These are phyloP conservation scores for Leptographium flavum DNA, from an alignment of 2,329 filamentous ascomycete genomes.

Conservation along the genomic window DNA sequence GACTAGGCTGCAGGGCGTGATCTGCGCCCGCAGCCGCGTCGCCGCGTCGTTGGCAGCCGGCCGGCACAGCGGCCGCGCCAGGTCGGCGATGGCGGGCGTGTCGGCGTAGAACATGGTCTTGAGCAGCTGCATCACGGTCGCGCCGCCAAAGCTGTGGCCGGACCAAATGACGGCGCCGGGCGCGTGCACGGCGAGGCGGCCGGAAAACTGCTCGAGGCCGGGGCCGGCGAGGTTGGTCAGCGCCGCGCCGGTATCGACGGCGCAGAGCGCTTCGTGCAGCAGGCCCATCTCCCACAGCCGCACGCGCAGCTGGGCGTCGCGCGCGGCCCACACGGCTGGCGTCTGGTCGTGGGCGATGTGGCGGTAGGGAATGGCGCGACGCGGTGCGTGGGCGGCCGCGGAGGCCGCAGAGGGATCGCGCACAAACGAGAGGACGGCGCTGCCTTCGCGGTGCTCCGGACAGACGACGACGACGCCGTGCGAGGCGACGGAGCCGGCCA, in stretches of 20 bases:
- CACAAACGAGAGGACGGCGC: slow-evolving; percentile 59
- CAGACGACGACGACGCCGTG: slow-evolving; percentile 71
- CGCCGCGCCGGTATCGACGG: no score
- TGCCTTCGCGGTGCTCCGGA: slow-evolving; percentile 73
- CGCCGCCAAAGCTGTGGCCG: slow-evolving; percentile 71
- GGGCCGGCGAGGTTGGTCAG: slow-evolving; percentile 34
- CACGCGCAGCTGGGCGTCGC: slow-evolving; percentile 60
- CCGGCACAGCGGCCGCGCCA: slow-evolving; percentile 43
- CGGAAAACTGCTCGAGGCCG: slow-evolving; percentile 43
- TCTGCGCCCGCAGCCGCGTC: slow-evolving; percentile 42
- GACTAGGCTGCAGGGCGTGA: slow-evolving; percentile 51
- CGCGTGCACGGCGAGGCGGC: slow-evolving; percentile 50
- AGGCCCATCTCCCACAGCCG: slow-evolving; percentile 67
- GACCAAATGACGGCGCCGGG: slow-evolving; percentile 62
- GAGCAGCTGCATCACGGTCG: slow-evolving; percentile 60
- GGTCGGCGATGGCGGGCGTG: slow-evolving; percentile 27
- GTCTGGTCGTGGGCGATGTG: slow-evolving; percentile 47
- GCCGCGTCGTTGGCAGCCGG: slow-evolving; percentile 25
- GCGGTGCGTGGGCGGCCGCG: slow-evolving; percentile 27
- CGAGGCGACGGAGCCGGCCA: slow-evolving; percentile 64
- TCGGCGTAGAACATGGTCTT: slow-evolving; percentile 63
- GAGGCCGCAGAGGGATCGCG: slow-evolving; percentile 44
- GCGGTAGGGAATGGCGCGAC: slow-evolving; percentile 29
- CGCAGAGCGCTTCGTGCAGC: slow-evolving; percentile 55
- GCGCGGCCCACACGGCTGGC: slow-evolving; percentile 48